Evolutionary conservation across 1,139 yeast species (phyloP).

Genomic region (Debaryomyces psychrophilus): DNA sequence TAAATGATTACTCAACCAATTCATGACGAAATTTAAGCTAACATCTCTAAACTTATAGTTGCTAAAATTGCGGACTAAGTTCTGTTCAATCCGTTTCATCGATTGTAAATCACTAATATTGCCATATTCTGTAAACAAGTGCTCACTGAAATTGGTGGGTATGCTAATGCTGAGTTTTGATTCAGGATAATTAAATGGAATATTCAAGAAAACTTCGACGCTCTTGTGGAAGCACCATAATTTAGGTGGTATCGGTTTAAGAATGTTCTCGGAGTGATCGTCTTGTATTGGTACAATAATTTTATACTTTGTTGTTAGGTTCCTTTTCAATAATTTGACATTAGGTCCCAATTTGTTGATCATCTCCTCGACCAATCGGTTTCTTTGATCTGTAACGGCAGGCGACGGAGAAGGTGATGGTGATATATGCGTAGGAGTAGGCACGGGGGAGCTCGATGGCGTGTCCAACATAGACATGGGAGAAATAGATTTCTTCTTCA

Average conservation of each 20-base stretch:
- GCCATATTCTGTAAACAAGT: conserved; percentile 24
- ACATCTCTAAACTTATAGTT: conserved; percentile 19
- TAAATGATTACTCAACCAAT: conserved; percentile 35
- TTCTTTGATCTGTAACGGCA: conserved; percentile 19
- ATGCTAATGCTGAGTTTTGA: conserved; percentile 21
- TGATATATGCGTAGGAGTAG: background rate
- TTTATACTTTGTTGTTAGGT: conserved; percentile 1
- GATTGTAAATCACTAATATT: conserved; percentile 17
- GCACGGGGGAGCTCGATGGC: conserved; percentile 7
- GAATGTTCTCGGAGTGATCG: conserved; percentile 20
- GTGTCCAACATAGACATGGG: conserved; percentile 1
- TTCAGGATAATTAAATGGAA: conserved; percentile 29
- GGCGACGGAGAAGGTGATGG: conserved; percentile 13
- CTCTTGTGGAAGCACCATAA: conserved; percentile 24
- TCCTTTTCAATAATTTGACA: conserved; percentile 31
- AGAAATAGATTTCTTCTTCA: conserved; percentile 14
- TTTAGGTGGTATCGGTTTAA: conserved; percentile 24
- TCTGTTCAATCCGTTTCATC: conserved; percentile 26
- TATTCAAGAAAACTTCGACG: conserved; percentile 24
- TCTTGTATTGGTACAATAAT: conserved; percentile 1
- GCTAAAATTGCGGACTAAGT: conserved; percentile 26
- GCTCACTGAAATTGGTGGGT: conserved; percentile 29
- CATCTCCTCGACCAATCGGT: conserved; percentile 26
- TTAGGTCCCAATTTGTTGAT: conserved; percentile 25
- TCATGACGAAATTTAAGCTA: conserved; percentile 28